Base-by-base conservation (phyloP, 768 basidiomycete species). In the Nidularia pulvinata region DNA sequence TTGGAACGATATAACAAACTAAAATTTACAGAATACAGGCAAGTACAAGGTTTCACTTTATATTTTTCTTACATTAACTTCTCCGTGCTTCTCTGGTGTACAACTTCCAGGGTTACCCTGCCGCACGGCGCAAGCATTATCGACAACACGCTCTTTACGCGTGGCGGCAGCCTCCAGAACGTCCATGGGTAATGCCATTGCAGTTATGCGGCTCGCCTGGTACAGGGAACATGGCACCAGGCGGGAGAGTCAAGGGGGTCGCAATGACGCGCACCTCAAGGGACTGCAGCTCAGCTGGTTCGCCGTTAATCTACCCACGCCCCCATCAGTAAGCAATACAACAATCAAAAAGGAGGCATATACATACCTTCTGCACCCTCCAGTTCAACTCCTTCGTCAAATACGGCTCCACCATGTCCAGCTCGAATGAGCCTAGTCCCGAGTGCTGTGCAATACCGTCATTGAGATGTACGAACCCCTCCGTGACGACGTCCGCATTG, bases 381-480 rank as follows among this genome's bases (percentile, higher is more conserved):
- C 77, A 79, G 35, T 74, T 66, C 7, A 81, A 60, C 16, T 71
- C 62, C 6, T 72, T 55, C 34, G 59, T 65, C 34, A 81, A 61
- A 57, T 76, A 81, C 33, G 78, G 73, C 7, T 60, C 60, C 32
- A 81, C 68, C n/a, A 65, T 69, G 11, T 58, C 58, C 5, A 76
- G 75, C 6, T 74, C 66, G 35, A 73, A 65, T 5, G 76, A 70
- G 4, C 55, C 48, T 32, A 75, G 54, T 2, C 63, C 61, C 0
- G 65, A 66, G 32, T 62, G 63, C 4, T 64, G 54, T 2, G 57
- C 57, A 39, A 81, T 69, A 3, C 59, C 68, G 1, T 66, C 54
- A 44, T 75, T 74, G 33, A 81, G 65, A 55, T 75, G 77, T 5
- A 81, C 72, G 60, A 76, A 80, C 4, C 77, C 78, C 58, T 79